Percentiles rank a stretch among this genome's conserved stretches.
Conservation (phyloP, 1,284 basidiomycete species). For the Sphagnurus paluster region DNA sequence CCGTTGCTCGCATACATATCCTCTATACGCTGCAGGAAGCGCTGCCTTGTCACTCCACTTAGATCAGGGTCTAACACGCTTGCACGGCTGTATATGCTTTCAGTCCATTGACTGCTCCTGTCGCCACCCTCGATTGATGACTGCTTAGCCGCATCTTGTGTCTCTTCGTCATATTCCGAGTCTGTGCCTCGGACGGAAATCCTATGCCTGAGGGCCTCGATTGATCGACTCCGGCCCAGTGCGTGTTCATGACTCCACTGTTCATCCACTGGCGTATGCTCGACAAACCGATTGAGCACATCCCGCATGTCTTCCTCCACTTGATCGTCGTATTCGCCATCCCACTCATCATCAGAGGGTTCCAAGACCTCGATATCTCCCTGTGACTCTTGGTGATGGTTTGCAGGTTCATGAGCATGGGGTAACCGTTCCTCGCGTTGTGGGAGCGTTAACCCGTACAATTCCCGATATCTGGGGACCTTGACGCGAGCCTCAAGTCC, state of each 20-base stretch:
- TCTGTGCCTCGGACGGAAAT: constrained; percentile 6
- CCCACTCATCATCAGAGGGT: constrained; percentile 20
- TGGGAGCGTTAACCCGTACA: constrained; percentile 25
- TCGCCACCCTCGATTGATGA: constrained; percentile 24
- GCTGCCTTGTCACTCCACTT: constrained; percentile 47
- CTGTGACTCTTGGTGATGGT: constrained; percentile 1
- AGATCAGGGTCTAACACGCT: constrained; percentile 56
- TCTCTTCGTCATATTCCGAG: constrained; percentile 15
- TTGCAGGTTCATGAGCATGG: too few relatives aligned
- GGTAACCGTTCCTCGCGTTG: too few relatives aligned
- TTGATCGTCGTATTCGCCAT: constrained; percentile 20
- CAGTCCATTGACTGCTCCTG: constrained; percentile 40
- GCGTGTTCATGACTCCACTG: constrained; percentile 10
- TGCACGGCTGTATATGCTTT: constrained; percentile 47
- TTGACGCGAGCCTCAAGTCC: constrained; percentile 24
- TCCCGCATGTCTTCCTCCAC: constrained; percentile 28
- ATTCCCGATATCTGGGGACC: constrained; percentile 25
- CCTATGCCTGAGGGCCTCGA: constrained; percentile 22
- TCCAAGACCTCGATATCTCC: constrained; percentile 10
- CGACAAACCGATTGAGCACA: constrained; percentile 33
- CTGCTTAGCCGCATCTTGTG: constrained; percentile 10
- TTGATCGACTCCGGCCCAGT: constrained; percentile 27
- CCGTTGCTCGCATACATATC: constrained; percentile 47
- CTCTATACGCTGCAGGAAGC: constrained; percentile 51
- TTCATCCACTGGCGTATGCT: constrained; percentile 14